Base-by-base conservation (phyloP, 495 filamentous ascomycete species). In the Aspergillus wentii region DNA sequence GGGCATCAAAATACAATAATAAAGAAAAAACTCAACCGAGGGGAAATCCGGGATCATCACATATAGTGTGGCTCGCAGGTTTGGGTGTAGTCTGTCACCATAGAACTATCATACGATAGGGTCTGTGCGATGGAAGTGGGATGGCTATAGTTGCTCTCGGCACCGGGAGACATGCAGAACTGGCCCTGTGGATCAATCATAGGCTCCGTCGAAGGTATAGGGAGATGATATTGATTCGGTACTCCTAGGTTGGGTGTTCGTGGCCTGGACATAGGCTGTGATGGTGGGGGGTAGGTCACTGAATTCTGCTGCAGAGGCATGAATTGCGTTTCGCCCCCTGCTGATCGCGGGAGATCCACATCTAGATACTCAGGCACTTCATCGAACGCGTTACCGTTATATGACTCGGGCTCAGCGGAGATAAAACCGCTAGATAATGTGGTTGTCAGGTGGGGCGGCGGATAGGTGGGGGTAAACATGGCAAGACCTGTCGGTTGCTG, bases 231-330 rank as follows among this genome's bases (percentile, higher is more conserved):
- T 23, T 56, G 54, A 31, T 56, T 38, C 31, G 44, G 58, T 35
- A 56, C 27, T 57, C 39, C n/a, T 32, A n/a, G 32, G 32, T 55
- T 49, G 21, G 52, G 41, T n/a, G 46, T 41, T 21, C 41, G 48
- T 5, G 43, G 34, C 25, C 56, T 41, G 19, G 51, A 56, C 22
- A 56, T 46, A 15, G 61, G 35, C 38, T 64, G 62, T 36, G 44
- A 68, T 9, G 57, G 57, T n/a, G 59, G 61, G 32, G 64, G 64
- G 32, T 68, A 68, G 32, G 62, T 57, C 40, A 59, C 55, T 13
- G 61, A 61, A 37, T 47, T 55, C 41, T 57, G 56, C 49, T 61
- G 62, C 40, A 56, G 43, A 33, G 39, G 18, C 35, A 43, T 44
- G 33, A 44, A 30, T 41, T 33, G 43, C 18, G 36, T 30, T 31